Evolutionary conservation across 1,139 yeast species (phyloP), one percentile per base, ranked within the genome.

Genomic region (Blastobotrys petasosporus): DNA sequence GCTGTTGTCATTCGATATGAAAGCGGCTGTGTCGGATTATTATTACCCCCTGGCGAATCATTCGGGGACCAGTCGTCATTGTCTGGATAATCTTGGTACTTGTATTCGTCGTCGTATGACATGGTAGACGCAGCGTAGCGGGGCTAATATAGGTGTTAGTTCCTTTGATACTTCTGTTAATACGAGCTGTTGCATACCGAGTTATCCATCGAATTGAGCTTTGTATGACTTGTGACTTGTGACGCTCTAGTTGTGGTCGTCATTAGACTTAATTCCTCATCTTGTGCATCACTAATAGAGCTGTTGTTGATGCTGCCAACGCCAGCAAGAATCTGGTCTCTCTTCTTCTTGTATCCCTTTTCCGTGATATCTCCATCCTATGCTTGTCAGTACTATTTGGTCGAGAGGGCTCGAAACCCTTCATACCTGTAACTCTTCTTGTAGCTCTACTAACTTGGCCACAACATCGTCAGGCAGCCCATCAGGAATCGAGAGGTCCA

Each of bases 361-460:
- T 74, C 79, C 0, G 88, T 82, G 48, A 82, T 67, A 49, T 79
- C 80, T 1, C 85, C 88, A 39, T 82, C 85, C 54, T 75, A 42
- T 32, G 4, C 23, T 9, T 23, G 15, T 13, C 35, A 13, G 8
- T 16, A 29, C n/a, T 32, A 34, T 32, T 9, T 13, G n/a, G n/a
- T 20, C 25, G 7, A 20, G 25, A 20, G 7, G 6, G 25, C 25
- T 20, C 25, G 7, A 20, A n/a, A n/a, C n/a, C 25, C 25, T 39
- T 45, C 62, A 29, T 51, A 61, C 65, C 31, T 61, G 65, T 15
- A 55, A 76, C 53, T 80, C 86, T 16, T 65, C 60, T 25, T 68
- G 70, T 23, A 80, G 67, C 45, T 69, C 73, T 16, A 64, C 57
- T 11, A 80, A 66, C 54, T 69, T 61, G 39, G 62, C 63, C 36